Conservation (phyloP, 805 yeast genomes). For the Debaryomyces hansenii region DNA sequence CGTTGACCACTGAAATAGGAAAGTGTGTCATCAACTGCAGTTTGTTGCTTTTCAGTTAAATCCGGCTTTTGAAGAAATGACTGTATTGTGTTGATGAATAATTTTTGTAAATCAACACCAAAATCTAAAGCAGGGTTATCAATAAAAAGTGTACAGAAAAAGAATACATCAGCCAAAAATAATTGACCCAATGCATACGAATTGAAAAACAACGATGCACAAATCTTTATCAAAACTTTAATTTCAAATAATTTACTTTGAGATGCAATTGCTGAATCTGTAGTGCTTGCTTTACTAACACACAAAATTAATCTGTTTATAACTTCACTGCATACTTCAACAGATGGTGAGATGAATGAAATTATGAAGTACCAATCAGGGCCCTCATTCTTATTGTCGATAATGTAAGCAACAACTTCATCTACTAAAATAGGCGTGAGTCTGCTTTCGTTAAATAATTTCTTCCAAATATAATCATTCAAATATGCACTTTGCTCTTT, state of each 20-base stretch:
- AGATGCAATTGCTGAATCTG: constrained; percentile 37
- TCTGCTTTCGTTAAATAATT: constrained; percentile 59
- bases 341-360: constrained; percentile 68
- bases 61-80: constrained; percentile 60
- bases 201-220: constrained; percentile 70
- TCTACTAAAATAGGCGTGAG: constrained; percentile 61
- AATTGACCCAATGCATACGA: constrained; percentile 58
- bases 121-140: constrained; percentile 54
- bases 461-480: constrained; percentile 65
- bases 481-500: constrained; percentile 51
- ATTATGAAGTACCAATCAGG: constrained; percentile 65
- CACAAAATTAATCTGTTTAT: constrained; percentile 56
- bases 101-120: constrained; percentile 59
- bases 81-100: constrained; percentile 67
- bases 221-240: constrained; percentile 61
- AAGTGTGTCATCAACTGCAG: constrained; percentile 48
- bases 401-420: constrained; percentile 70
- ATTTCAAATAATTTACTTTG: constrained; percentile 67
- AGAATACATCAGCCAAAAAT: constrained; percentile 70
- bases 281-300: constrained; percentile 49
- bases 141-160: constrained; percentile 62
- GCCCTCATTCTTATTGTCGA: constrained; percentile 77
- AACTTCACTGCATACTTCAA: constrained; percentile 69
- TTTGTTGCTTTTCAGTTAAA: constrained; percentile 38
- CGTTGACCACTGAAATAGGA: constrained; percentile 57